Evolutionary conservation across 176 grass and related monocot species (phyloP), one percentile per base, ranked within the genome.

Genomic region (Themeda triandra): DNA sequence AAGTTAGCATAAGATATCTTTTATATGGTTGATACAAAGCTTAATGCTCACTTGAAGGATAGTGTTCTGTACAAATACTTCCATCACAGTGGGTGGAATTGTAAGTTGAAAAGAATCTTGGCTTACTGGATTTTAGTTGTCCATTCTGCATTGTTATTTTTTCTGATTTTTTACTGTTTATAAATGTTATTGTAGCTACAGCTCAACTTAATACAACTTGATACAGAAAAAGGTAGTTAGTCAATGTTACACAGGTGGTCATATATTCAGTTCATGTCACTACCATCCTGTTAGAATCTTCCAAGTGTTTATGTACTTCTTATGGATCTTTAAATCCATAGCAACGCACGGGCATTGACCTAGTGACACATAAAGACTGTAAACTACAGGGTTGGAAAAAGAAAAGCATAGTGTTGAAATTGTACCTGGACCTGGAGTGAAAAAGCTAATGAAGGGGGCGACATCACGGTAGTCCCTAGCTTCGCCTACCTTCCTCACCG

Each of bases 191-290:
- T 69, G 21, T 33, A 60, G 27, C 40, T 42, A 42, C 40, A 42
- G 27, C 71, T 33, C 48, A 82, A 82, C 24, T 41, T 35, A 74
- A 28, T 44, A n/a, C n/a, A n/a, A n/a, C n/a, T n/a, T n/a, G n/a
- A n/a, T n/a, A n/a, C n/a, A 14, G 44, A 82, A 82, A 82, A 76
- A 54, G 31, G 66, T 83, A 24, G 18, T 40, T 65, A 13, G 18
- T 62, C 42, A 82, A 65, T 71, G 40, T 42, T 53, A 56, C 15
- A 77, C 23, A 41, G 29, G 39, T 75, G 32, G 48, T 17, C 19
- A 10, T 48, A 69, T 76, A 46, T 76, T 66, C 66, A 84, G 40
- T 42, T 42, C 40, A 42, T 42, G 40, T 42, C 9, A 42, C 40
- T 42, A 12, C 2, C 40, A 42, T 42, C 9, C 9, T 42, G 40